Percentiles rank a stretch among this genome's conserved stretches.
Evolutionary conservation across 257 asterid species (phyloP).

Genomic region (Solanum clarkiae): DNA sequence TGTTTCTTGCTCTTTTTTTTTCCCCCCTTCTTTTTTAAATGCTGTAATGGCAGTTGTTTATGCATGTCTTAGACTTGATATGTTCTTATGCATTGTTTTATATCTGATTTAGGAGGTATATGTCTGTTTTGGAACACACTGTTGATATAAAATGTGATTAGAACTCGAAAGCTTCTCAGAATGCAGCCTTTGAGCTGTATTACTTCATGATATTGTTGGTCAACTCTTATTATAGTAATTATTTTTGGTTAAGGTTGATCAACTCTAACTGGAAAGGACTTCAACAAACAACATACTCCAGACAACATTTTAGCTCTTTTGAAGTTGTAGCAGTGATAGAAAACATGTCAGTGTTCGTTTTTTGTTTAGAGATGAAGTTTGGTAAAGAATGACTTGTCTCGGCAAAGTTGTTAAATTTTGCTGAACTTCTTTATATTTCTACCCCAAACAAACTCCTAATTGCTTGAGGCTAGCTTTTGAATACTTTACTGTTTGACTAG

Average conservation of each 20-base stretch:
- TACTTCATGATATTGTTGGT: background rate
- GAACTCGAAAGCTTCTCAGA: background rate
- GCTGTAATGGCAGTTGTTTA: background rate
- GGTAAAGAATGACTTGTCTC: background rate
- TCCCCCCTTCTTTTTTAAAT: background rate
- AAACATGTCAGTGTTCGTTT: background rate
- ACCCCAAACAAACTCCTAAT: background rate
- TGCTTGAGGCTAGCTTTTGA: background rate
- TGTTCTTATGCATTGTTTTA: background rate
- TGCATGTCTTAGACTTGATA: background rate
- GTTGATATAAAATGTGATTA: background rate
- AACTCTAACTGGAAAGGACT: background rate
- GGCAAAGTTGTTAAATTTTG: background rate
- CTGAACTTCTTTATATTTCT: background rate
- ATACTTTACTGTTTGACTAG: background rate
- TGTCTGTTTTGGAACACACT: background rate
- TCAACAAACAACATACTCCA: background rate
- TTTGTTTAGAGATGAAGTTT: background rate
- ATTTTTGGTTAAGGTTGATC: background rate
- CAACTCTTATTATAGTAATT: background rate
- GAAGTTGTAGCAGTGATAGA: background rate
- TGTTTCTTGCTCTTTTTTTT: background rate
- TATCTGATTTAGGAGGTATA: background rate
- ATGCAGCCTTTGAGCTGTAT: background rate
- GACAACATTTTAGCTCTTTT: background rate